Percentiles rank a stretch among this genome's conserved stretches.
Evolutionary conservation across 2,329 filamentous ascomycete species (phyloP).

Genomic region (Cytospora paraplurivora): DNA sequence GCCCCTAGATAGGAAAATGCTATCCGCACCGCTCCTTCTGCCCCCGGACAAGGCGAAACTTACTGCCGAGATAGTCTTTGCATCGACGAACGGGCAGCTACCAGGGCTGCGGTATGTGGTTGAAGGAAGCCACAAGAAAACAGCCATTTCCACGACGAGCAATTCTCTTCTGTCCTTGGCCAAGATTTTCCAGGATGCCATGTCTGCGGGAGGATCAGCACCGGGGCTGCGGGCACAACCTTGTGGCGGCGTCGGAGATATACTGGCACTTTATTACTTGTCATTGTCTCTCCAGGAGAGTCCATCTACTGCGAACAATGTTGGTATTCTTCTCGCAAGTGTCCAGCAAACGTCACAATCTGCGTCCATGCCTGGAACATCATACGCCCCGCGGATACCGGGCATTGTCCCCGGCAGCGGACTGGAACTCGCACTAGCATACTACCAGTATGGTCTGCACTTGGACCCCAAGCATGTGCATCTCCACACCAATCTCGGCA

Average conservation of each 20-base stretch:
- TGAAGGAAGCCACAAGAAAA: conserved; percentile 71
- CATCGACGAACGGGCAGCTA: conserved; percentile 68
- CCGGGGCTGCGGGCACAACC: conserved; percentile 60
- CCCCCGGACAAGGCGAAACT: conserved; percentile 81
- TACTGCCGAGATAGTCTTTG: conserved; percentile 82
- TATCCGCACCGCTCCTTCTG: conserved; percentile 70
- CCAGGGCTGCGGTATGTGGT: conserved; percentile 76
- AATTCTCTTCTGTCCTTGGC: conserved; percentile 93
- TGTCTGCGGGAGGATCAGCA: conserved; percentile 70
- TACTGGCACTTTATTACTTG: conserved; percentile 91
- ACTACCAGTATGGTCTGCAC: conserved; percentile 91
- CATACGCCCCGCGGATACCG: conserved; percentile 56
- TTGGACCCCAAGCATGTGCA: conserved; percentile 91
- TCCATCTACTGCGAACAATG: conserved; percentile 96
- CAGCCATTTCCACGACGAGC: conserved; percentile 88
- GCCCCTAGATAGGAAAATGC: conserved; percentile 35
- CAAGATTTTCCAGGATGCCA: conserved; percentile 96
- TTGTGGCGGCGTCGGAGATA: conserved; percentile 84
- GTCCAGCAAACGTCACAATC: conserved; percentile 69
- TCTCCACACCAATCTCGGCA: conserved; percentile 94
- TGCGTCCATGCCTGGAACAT: conserved; percentile 32
- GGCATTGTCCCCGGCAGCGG: conserved; percentile 86
- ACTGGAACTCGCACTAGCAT: conserved; percentile 82
- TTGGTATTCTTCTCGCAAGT: conserved; percentile 93
- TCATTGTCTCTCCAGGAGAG: conserved; percentile 93